Evolutionary conservation across 1,139 yeast genomes (phyloP), one percentile per base, ranked within the genome.

Genomic region (Saccharomyces hybrid): DNA sequence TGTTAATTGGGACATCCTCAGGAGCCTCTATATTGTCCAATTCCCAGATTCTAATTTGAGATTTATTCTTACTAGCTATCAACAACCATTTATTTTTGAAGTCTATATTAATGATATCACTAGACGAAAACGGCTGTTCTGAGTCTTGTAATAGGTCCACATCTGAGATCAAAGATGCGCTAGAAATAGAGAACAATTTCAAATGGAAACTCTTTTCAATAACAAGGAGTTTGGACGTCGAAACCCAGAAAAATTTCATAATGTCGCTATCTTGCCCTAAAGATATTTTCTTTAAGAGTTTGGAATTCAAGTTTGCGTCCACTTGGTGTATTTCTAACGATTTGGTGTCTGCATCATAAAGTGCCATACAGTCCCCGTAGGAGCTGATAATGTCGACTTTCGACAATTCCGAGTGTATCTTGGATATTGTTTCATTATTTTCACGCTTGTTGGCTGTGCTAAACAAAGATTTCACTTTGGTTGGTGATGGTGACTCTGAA

Each of bases 11-110:
- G 32, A 38, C 34, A 46, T 27, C 49, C 42, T 47, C 44, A 42
- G 50, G 23, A 28, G 52, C 30, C 2, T 49, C 38, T 13, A 54
- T 31, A 28, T 41, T 26, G 16, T 41, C 28, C n/a, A 32, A 7
- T 44, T 49, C 44, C 47, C 50, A 34, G 23, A 54, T 38, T 2
- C 47, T 30, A 11, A 54, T 31, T 23, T 41, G 20, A 14, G 47
- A 16, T 28, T 52, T 50, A 5, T 32, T 32, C 20, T 49, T 50
- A 9, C 52, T 49, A 2, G 48, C 53, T 9, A 54, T 13, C 26
- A 54, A 26, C 20, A 54, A 32, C 55, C 55, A 54, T 48, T 61
- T 63, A 52, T 64, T 66, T 49, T 63, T 65, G 53, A 62, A 66
- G 48, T 63, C 67, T 23, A 64, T 56, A n/a, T 55, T 54, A 5